These are phyloP conservation scores for Fusarium sp. DNA, from an alignment of 2,329 filamentous ascomycete species.

Conservation along the genomic window DNA sequence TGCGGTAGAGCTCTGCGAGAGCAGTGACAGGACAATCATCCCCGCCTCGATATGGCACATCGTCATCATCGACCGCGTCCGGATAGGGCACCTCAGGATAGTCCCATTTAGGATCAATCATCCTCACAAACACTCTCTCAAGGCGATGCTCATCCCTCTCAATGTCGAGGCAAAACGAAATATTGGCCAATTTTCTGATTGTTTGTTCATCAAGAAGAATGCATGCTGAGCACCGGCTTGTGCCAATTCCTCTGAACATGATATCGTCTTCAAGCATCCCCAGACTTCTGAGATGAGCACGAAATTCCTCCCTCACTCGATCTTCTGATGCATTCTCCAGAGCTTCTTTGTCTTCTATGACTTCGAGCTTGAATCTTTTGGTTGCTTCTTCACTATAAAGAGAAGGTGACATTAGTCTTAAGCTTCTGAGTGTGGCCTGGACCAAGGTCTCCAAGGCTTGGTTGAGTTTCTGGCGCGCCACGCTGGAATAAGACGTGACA, in stretches of 20 bases:
- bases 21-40: background rate
- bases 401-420: constrained; percentile 8
- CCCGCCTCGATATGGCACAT: constrained; percentile 8
- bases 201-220: constrained; percentile 12
- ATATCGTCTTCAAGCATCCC: constrained; percentile 20
- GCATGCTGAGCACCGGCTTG: constrained; percentile 15
- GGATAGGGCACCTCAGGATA: constrained; percentile 20
- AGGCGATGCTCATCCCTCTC: constrained; percentile 4
- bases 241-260: constrained; percentile 20
- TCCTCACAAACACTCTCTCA: background rate
- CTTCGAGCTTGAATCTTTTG: constrained; percentile 28
- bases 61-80: background rate
- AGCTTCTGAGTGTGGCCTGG: background rate
- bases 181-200: constrained; percentile 3
- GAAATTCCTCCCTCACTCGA: constrained; percentile 31
- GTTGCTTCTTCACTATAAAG: constrained; percentile 24
- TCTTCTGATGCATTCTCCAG: constrained; percentile 30
- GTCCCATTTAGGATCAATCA: constrained; percentile 28
- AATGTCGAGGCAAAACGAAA: constrained; percentile 4
- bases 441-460: constrained; percentile 10
- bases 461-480: background rate
- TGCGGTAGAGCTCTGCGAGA: constrained; percentile 19
- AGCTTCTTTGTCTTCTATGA: constrained; percentile 15
- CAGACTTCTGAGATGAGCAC: constrained; percentile 19
- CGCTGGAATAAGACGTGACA: constrained; percentile 22